Conservation (phyloP, 495 filamentous ascomycete genomes). For the Penicillium arizonense region DNA sequence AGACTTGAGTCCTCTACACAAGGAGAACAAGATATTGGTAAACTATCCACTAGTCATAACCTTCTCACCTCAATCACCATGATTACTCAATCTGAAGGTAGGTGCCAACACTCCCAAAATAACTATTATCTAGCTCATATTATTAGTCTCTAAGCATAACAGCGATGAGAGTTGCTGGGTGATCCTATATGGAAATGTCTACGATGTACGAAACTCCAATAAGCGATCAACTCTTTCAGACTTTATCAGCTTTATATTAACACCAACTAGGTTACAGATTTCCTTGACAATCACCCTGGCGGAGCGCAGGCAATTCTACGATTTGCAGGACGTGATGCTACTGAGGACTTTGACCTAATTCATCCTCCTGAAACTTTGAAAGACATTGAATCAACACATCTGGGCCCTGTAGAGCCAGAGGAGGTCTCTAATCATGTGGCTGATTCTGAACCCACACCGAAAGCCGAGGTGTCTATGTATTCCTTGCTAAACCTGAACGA, state of each 20-base stretch:
- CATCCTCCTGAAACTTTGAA: neutral
- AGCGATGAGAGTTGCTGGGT: slow-evolving; percentile 6
- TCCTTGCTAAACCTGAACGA: slow-evolving; percentile 41
- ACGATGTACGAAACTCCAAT: neutral
- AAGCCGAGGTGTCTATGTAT: neutral
- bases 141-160: slow-evolving; percentile 2
- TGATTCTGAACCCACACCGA: no score
- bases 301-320: slow-evolving; percentile 46
- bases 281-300: slow-evolving; percentile 67
- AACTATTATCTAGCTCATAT: no score
- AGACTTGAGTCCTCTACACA: no score
- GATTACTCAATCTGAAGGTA: neutral
- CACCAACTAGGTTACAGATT: slow-evolving; percentile 12
- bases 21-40: no score
- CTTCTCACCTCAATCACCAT: neutral
- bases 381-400: neutral
- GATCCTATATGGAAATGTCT: slow-evolving; percentile 8
- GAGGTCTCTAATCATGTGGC: neutral
- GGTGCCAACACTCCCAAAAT: neutral
- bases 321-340: slow-evolving; percentile 76
- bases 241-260: neutral
- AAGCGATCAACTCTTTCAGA: no score
- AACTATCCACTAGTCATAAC: no score
- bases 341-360: neutral
- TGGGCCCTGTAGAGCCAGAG: neutral